Evolutionary conservation across 2,329 filamentous ascomycete genomes (phyloP).

Genomic region (Arachnopeziza araneosa): DNA sequence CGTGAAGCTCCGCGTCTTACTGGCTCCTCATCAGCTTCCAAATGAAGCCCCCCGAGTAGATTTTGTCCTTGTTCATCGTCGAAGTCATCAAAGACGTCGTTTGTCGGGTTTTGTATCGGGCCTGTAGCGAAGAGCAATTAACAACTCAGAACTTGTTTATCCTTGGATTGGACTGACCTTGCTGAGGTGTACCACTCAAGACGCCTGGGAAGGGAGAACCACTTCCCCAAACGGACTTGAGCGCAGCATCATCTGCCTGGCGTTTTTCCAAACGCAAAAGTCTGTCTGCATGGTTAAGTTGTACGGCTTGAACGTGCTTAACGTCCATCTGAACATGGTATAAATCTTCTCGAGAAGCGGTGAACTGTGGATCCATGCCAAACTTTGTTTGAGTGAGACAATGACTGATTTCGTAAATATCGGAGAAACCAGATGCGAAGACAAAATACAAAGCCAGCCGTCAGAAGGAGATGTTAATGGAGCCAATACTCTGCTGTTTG

Average conservation of each 20-base stretch:
- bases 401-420: not conserved
- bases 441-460: not conserved
- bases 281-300: conserved; percentile 57
- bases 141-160: not conserved
- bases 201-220: conserved; percentile 88
- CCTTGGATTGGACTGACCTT: conserved; percentile 54
- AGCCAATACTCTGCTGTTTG: not conserved
- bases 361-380: conserved; percentile 61
- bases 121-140: conserved; percentile 43
- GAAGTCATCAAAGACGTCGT: conserved; percentile 83
- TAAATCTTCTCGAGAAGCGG: conserved; percentile 57
- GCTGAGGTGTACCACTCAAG: conserved; percentile 75
- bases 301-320: conserved; percentile 60
- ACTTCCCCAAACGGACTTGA: conserved; percentile 87
- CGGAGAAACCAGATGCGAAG: not conserved
- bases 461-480: not conserved
- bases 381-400: conserved; percentile 4
- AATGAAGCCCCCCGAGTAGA: conserved; percentile 71
- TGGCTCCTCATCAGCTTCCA: conserved; percentile 83
- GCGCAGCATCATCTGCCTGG: conserved; percentile 59
- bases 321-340: conserved; percentile 66
- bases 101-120: conserved; percentile 70
- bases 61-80: conserved; percentile 77
- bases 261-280: conserved; percentile 58
- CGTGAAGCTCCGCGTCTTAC: conserved; percentile 82